A percentile compares a stretch with the other conserved stretches of the same genome.
Evolutionary conservation across 2,329 filamentous ascomycete genomes (phyloP).

Genomic region (Aspergillus aculeatinus): DNA sequence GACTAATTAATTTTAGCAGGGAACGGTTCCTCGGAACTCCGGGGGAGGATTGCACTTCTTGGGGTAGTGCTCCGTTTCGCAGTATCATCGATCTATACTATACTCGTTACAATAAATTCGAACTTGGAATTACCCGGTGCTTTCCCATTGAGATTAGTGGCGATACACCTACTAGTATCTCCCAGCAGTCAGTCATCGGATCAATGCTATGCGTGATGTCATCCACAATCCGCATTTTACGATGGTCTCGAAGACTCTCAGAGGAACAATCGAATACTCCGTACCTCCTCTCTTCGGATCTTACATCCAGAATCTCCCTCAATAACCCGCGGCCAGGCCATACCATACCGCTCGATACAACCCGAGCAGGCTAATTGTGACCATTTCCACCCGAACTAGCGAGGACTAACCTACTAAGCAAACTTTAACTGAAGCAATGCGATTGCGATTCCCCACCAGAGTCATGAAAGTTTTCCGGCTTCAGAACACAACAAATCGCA

Average conservation of each 20-base stretch:
- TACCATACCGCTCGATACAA: not conserved
- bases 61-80: not conserved
- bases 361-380: not conserved
- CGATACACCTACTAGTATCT: too few species aligned
- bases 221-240: not conserved
- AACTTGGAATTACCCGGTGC: not conserved
- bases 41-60: not conserved
- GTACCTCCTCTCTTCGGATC: not conserved
- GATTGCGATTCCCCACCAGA: not conserved
- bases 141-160: not conserved
- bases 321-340: too few species aligned
- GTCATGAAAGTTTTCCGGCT: slow-evolving; percentile 3
- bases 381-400: not conserved
- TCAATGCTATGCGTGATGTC: not conserved
- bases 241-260: not conserved
- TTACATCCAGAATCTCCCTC: not conserved
- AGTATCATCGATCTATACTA: too few species aligned
- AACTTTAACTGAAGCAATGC: not conserved
- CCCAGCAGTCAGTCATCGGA: not conserved
- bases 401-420: not conserved
- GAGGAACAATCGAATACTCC: not conserved
- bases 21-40: not conserved
- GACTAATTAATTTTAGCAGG: not conserved
- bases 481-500: slow-evolving; percentile 9
- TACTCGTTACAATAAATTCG: too few species aligned